Conservation (phyloP, 768 basidiomycete species). For the Mycena amicta region DNA sequence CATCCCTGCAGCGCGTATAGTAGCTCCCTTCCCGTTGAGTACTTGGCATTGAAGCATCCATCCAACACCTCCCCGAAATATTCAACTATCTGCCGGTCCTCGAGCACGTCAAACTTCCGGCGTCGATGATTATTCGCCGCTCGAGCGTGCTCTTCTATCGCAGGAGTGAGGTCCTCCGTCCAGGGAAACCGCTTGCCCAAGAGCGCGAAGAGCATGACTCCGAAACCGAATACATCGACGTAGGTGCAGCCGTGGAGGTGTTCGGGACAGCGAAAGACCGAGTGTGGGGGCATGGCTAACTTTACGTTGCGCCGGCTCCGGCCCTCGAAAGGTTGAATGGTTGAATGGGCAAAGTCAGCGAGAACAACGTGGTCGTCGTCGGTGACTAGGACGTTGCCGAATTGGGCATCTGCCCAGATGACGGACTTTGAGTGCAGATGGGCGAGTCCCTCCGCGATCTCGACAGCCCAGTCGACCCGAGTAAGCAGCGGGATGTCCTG, state of each 20-base stretch:
- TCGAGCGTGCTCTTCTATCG: neutral
- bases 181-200: slow-evolving; percentile 15
- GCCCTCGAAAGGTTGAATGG: neutral
- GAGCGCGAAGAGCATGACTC: slow-evolving; percentile 18
- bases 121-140: neutral
- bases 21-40: slow-evolving; percentile 4
- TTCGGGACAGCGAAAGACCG: neutral
- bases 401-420: slow-evolving; percentile 16
- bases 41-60: neutral
- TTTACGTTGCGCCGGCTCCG: neutral
- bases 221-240: slow-evolving; percentile 18
- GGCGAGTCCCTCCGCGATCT: slow-evolving; percentile 18
- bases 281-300: neutral
- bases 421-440: slow-evolving; percentile 15
- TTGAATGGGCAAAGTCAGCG: slow-evolving; percentile 1
- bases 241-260: neutral
- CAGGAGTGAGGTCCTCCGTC: neutral
- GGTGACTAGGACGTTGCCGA: slow-evolving; percentile 22
- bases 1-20: neutral
- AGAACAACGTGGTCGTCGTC: slow-evolving; percentile 18
- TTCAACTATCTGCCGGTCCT: neutral
- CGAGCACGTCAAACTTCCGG: neutral
- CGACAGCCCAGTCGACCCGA: slow-evolving; percentile 14
- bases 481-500: neutral
- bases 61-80: slow-evolving; percentile 1